Conservation (phyloP, 768 basidiomycete species). For the Paxillus ammoniavirescens region DNA sequence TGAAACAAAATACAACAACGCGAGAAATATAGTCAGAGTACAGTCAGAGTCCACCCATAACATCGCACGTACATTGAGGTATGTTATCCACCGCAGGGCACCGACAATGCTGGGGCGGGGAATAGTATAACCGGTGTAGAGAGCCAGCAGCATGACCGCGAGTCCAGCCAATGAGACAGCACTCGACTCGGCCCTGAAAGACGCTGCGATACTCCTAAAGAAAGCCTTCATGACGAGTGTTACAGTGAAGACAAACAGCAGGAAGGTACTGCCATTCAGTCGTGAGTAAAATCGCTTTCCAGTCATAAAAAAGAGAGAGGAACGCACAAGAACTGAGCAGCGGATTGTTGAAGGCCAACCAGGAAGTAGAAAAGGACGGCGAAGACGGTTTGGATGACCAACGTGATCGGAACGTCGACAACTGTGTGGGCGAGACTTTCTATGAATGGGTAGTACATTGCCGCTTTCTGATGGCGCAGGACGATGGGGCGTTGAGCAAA, state of each 20-base stretch:
- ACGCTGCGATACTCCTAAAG: slow-evolving; percentile 65
- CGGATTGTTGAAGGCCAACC: slow-evolving; percentile 17
- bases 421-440: slow-evolving; percentile 43
- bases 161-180: slow-evolving; percentile 39
- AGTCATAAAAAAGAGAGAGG: neutral
- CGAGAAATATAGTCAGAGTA: slow-evolving; percentile 29
- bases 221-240: slow-evolving; percentile 69
- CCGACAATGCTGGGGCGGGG: slow-evolving; percentile 13
- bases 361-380: slow-evolving; percentile 17
- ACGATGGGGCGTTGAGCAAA: slow-evolving; percentile 46
- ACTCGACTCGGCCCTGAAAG: slow-evolving; percentile 49
- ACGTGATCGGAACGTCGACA: slow-evolving; percentile 44
- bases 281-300: slow-evolving; percentile 35
- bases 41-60: slow-evolving; percentile 27
- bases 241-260: slow-evolving; percentile 51
- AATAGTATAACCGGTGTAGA: slow-evolving; percentile 44
- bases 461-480: slow-evolving; percentile 39
- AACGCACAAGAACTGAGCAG: slow-evolving; percentile 20
- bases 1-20: neutral
- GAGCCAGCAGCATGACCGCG: slow-evolving; percentile 36
- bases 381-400: slow-evolving; percentile 17
- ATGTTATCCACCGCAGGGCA: slow-evolving; percentile 17
- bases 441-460: slow-evolving; percentile 50
- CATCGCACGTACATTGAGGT: slow-evolving; percentile 30
- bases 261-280: slow-evolving; percentile 50